Evolutionary conservation across 2,329 filamentous ascomycete species (phyloP), one percentile per base, ranked within the genome.

Genomic region (Nemania diffusa): DNA sequence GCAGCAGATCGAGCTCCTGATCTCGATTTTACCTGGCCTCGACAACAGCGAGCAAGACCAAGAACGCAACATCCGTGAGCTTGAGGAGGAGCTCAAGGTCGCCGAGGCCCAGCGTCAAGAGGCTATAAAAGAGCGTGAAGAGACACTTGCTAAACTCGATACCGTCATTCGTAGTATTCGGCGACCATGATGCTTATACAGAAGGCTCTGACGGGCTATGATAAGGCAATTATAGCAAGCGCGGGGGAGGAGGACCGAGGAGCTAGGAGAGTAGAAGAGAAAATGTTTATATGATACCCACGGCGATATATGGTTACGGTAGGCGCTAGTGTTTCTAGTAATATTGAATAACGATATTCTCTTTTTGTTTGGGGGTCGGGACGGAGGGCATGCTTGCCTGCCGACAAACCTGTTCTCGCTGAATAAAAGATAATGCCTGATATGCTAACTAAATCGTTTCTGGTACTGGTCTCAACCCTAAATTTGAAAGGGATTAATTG

Each of bases 21-120:
- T 95, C 65, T 91, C 89, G 17, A 87, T 86, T 24, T 83, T 97
- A 1, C 93, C 93, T 0, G 93, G 93, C 0, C 82, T 96, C 24
- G 91, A 93, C 51, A 92, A 90, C 69, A 95, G 91, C 74, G 91
- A 95, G 77, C 84, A 87, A 69, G 91, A 94, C 74, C 93, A 97
- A 79, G 86, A 92, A 76, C 84, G 86, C 71, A 86, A 87, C 64
- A 89, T 92, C 65, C 85, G 83, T 72, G 88, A 89, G 66, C 78
- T 92, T 24, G 89, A 91, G 73, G 86, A 88, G 69, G 89, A 91
- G 71, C 80, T 91, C 40, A 88, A 86, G 73, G 84, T 83, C 6
- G 88, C 88, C 17, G 90, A 92, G 75, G 82, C 82, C 7, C 87
- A 90, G 75, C 81, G 89, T 42, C 84, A 87, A 72, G 86, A 89